phyloP scores from a whole-genome alignment of 2,329 filamentous ascomycete species.

The Xylaria sp. region DNA sequence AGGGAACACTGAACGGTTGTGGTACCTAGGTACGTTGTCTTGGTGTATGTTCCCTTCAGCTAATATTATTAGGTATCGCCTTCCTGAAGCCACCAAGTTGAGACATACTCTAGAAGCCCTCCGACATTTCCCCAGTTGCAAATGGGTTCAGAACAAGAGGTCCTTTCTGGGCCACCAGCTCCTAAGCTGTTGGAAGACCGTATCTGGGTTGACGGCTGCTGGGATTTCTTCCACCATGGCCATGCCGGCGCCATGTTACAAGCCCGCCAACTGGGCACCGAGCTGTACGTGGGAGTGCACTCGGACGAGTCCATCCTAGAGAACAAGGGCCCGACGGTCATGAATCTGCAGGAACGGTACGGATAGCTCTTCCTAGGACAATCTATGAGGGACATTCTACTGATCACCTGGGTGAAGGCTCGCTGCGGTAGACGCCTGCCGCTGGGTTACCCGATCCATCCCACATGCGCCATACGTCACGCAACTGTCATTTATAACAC shows the following conservation, averaged over 20 bases:
- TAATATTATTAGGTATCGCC: no score
- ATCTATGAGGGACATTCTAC: slow-evolving; percentile 31
- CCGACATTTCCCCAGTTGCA: not conserved
- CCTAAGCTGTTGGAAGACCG: slow-evolving; percentile 66
- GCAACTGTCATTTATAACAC: slow-evolving; percentile 87
- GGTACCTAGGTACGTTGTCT: no score
- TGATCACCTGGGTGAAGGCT: slow-evolving; percentile 55
- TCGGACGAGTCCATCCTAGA: slow-evolving; percentile 93
- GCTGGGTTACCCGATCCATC: slow-evolving; percentile 87
- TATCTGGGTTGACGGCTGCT: slow-evolving; percentile 98
- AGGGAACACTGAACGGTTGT: no score
- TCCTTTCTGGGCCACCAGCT: slow-evolving; percentile 43
- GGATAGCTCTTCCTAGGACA: slow-evolving; percentile 24
- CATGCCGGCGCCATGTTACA: slow-evolving; percentile 97
- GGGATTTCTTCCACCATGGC: slow-evolving; percentile 98
- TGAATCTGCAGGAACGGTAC: slow-evolving; percentile 87
- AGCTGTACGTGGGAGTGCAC: slow-evolving; percentile 91
- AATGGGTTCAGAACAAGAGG: slow-evolving; percentile 32
- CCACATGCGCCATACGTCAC: slow-evolving; percentile 93
- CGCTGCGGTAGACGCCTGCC: slow-evolving; percentile 89
- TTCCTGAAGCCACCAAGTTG: no score
- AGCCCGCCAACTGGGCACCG: slow-evolving; percentile 84
- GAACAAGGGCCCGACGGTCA: slow-evolving; percentile 97
- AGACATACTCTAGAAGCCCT: not conserved
- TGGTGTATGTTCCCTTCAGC: no score